Evolutionary conservation across 306 rosid genomes (phyloP), one percentile per base, ranked within the genome.

Genomic region (Phaseolus lunatus): DNA sequence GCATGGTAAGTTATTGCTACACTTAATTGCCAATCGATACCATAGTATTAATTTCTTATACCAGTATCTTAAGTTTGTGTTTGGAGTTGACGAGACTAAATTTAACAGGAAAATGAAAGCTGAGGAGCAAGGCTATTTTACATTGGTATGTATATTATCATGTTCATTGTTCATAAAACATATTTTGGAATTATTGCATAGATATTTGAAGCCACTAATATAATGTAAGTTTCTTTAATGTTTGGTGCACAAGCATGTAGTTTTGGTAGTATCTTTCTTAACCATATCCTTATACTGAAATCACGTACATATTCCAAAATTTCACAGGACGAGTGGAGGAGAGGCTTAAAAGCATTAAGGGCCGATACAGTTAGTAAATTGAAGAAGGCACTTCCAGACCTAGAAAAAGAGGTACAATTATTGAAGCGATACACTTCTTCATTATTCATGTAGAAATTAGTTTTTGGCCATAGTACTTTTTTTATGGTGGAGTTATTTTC

Each of bases 81-180:
- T 79, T 64, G 73, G 72, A 84, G 41, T 76, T 92, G 73, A 92
- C 73, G 81, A 77, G 19, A 68, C 68, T 81, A 59, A 69, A 39
- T 81, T 41, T 89, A 20, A 75, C 94, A 96, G 99, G 99, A 92
- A 89, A 92, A 92, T 96, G 98, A 89, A 82, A 80, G 85, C 97
- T 26, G 98, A 91, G 83, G 95, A 92, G 85, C 99, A 96, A 72
- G 99, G 99, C 73, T 92, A 89, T 85, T 96, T 96, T 84, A 92
- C 87, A 80, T 81, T 92, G 93, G 99, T 96, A 73, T 72, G 75
- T 26, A 53, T 22, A 43, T 58, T 79, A 61, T 75, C 76, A 22
- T 61, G 61, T 61, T 65, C 73, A 18, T 75, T 59, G 37, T 72
- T 67, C 71, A 66, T 67, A 72, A 43, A 35, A 53, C 35, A 79